These are phyloP conservation scores for Diaporthe sp. DNA, from an alignment of 2,329 filamentous ascomycete species.

Conservation along the genomic window DNA sequence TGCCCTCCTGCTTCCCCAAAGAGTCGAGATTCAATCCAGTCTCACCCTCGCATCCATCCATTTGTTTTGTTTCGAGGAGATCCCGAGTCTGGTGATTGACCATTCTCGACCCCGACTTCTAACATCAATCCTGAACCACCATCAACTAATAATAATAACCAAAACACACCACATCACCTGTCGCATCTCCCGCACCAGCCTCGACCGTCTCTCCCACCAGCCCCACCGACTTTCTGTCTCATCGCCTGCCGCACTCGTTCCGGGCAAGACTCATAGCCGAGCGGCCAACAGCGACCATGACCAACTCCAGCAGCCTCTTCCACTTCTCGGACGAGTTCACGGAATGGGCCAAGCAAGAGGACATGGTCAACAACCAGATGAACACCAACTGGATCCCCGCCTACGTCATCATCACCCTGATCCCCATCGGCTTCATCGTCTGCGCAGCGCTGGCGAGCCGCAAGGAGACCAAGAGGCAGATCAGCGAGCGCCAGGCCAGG, in stretches of 20 bases:
- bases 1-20: not conserved
- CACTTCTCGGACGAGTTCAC: constrained; percentile 29
- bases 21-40: constrained; percentile 1
- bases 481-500: not conserved
- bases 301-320: constrained; percentile 15
- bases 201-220: not conserved
- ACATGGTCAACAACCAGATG: constrained; percentile 23
- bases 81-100: not conserved
- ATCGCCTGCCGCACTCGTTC: not conserved
- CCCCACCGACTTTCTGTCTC: not conserved
- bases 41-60: not conserved
- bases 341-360: constrained; percentile 21
- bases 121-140: not conserved
- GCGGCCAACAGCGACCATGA: not conserved
- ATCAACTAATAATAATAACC: not conserved
- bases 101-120: not conserved
- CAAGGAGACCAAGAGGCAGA: constrained; percentile 11
- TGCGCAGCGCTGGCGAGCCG: constrained; percentile 3
- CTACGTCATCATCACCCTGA: constrained; percentile 27
- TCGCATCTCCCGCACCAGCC: not conserved
- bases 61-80: constrained; percentile 4
- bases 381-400: constrained; percentile 24
- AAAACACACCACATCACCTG: not conserved
- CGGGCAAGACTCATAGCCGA: not conserved
- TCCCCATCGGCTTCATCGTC: constrained; percentile 25